Evolutionary conservation across 2,329 filamentous ascomycete species (phyloP), one percentile per base, ranked within the genome.

Genomic region (Plenodomus biglobosus): DNA sequence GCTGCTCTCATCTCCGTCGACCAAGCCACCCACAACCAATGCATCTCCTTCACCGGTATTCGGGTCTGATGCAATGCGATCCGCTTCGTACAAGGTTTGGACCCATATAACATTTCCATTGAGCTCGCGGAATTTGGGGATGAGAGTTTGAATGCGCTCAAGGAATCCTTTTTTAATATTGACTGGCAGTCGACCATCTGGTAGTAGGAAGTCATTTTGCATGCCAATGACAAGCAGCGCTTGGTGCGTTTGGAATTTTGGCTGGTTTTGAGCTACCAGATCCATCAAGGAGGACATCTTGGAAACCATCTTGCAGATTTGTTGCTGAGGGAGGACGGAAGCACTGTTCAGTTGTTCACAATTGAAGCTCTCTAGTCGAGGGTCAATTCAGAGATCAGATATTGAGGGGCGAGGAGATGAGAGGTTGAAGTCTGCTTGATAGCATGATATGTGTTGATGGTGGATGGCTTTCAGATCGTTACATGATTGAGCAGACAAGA

Each of bases 161-260:
- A 94, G 70, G 53, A 92, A 89, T 8, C 83, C 82, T 3, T 80
- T 72, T 2, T 85, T 83, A 37, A 83, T 79, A 30, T 76, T 76
- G 42, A 92, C 82, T 11, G 84, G 80, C 17, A 96, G 73, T 20
- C 84, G 81, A 45, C 88, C 87, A 42, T 83, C 79, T 1, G 82
- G 74, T 6, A 83, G 79, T 48, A 95, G 75, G 64, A 97, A 96
- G 69, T 96, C 92, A 62, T 95, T 90, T 66, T 97, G 94, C 30
- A 95, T 82, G 64, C 96, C 92, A 55, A 96, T 80, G 16, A 95
- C 76, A 17, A 97, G 77, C 37, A 99, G 78, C 1, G 90, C 92
- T 73, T 84, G 82, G 47, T 80, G 75, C 19, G 82, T 84, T 53
- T 81, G 73, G 50, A 85, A 76, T 44, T 74, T 74, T 15, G 81